Base-by-base conservation (phyloP, 2,329 filamentous ascomycete species). In the Metarhizium sp. region DNA sequence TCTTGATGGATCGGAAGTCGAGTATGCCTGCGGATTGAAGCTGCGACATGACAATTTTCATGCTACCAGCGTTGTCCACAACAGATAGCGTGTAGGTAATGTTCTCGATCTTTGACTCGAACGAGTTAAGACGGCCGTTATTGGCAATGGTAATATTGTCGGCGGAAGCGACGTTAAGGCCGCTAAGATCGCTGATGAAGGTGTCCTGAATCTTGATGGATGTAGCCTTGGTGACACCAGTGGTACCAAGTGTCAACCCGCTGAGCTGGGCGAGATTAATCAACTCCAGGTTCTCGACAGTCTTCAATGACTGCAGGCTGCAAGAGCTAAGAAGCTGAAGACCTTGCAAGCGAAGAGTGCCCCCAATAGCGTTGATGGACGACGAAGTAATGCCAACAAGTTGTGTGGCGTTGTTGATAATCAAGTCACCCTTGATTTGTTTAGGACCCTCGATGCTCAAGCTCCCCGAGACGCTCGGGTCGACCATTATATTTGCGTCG, bases 141-240 rank as follows among this genome's bases (percentile, higher is more conserved):
- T 96, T 96, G 81, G 89, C 87, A 73, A 99, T 87, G 71, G 88
- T 78, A 69, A 99, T 82, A 62, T 76, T 78, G 56, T 82, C 79
- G 54, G 90, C 85, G n/a, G 80, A 79, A 60, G 82, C 73, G 60
- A 97, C 79, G 69, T 90, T 87, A 70, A 99, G 88, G 67, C 90
- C 91, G 62, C 86, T 78, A 58, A 99, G 81, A 61, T 80, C 84
- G 69, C 77, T 80, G 63, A 99, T 82, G 72, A 86, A 84, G 52
- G 94, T 99, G 78, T 99, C 94, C 73, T 84, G 81, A 69, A 99
- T 92, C 63, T 76, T 73, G 63, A 99, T 81, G 60, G 75, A 80
- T 60, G 74, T 75, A 58, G 88, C 88, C 70, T 83, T 76, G 64
- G 79, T 83, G 65, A 97, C 78, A 66, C 78, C 76, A 14, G 73